Conservation (phyloP, 2,329 filamentous ascomycete species). For the Chrysosporium keratinophilum region DNA sequence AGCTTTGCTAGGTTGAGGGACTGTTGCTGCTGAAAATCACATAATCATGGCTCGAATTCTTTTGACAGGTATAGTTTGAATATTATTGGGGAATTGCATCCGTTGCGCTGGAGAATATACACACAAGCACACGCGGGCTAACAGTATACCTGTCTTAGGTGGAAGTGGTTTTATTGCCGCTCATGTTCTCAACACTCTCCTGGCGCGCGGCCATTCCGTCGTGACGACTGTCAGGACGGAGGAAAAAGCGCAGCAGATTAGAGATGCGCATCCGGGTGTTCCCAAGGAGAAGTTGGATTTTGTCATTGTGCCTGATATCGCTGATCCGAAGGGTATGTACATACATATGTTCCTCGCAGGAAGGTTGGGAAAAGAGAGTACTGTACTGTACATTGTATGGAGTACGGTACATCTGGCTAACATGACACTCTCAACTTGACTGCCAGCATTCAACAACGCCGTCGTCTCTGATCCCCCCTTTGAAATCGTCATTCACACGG, state of each 20-base stretch:
- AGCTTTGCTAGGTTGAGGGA: no score
- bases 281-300: slow-evolving; percentile 52
- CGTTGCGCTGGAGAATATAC: neutral
- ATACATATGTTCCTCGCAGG: no score
- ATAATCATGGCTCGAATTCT: slow-evolving; percentile 22
- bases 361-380: no score
- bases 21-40: no score
- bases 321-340: slow-evolving; percentile 31
- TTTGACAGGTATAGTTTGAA: slow-evolving; percentile 17
- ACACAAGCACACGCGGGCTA: no score
- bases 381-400: no score
- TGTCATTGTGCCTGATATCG: slow-evolving; percentile 62
- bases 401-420: neutral
- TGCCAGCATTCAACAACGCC: slow-evolving; percentile 55
- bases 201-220: slow-evolving; percentile 48
- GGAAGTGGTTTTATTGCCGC: slow-evolving; percentile 57
- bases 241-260: slow-evolving; percentile 52
- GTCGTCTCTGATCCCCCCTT: slow-evolving; percentile 55
- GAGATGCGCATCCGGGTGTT: slow-evolving; percentile 42
- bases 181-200: slow-evolving; percentile 51
- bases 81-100: neutral
- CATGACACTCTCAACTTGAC: no score
- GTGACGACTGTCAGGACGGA: slow-evolving; percentile 54
- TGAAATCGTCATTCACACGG: slow-evolving; percentile 63
- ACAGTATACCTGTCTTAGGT: slow-evolving; percentile 28